Base-by-base conservation (phyloP, 2,329 filamentous ascomycete species). In the Blumeria hordei region DNA sequence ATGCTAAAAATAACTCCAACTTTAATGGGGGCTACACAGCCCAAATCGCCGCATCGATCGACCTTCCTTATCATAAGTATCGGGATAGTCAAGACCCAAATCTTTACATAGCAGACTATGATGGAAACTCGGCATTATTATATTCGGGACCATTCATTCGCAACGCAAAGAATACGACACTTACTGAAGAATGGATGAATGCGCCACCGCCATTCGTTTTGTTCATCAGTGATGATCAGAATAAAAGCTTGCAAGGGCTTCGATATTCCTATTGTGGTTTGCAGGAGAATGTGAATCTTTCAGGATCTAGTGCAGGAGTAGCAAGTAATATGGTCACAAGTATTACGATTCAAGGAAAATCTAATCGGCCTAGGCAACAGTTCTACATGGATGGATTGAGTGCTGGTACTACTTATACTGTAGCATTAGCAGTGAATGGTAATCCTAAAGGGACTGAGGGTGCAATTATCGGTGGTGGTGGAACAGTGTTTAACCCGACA, bases 231-330 rank as follows among this genome's bases (percentile, higher is more conserved):
- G 78, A 83, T 58, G 75, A 80, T 5, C 72, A 78, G 57, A 7
- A n/a, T 21, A 11, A 37, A 36, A 28, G 43, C n/a, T 4, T 50
- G 1, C 70, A 44, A n/a, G 92, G 92, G 0, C 63, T 98, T 55
- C 74, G 78, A 56, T 78, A 78, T 57, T 96, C 90, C 3, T 88
- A 81, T 63, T 98, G 92, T 65, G 92, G 87, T 1, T 69, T 96
- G 51, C 72, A 75, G 59, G 75, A 72, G 18, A 74, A 76, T 57
- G 37, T 34, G 1, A 34, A 44, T 11, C 11, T 41, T 44, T 8
- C 37, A n/a, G 12, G n/a, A 9, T 81, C 85, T 18, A 75, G 78
- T 61, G 49, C 65, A 68, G 34, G 70, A 67, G 57, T 43, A 16
- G 67, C 72, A 52, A 72, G 65, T 56, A 67, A 64, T 55, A 69